Conservation (phyloP, 208 protist genomes). For the Trypanosoma avium region DNA sequence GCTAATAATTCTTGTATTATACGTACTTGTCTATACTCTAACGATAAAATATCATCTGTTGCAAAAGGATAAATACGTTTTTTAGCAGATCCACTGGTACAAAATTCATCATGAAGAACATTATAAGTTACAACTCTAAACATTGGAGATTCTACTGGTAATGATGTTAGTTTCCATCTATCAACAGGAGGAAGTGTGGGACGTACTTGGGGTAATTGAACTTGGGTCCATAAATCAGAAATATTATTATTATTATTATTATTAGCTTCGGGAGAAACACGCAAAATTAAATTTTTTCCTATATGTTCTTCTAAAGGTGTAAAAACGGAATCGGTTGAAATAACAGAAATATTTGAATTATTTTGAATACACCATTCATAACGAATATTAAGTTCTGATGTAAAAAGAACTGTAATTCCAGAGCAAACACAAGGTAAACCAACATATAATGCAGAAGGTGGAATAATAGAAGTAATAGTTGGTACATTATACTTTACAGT, state of each 20-base stretch:
- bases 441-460: constrained; percentile 58
- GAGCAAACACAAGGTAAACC: constrained; percentile 74
- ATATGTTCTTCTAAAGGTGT: constrained; percentile 49
- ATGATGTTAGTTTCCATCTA: constrained; percentile 58
- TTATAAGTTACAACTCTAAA: constrained; percentile 92
- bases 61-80: constrained; percentile 87
- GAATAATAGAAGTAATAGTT: constrained; percentile 62
- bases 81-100: constrained; percentile 53
- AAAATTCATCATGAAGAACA: constrained; percentile 89
- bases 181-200: constrained; percentile 42
- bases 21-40: constrained; percentile 69
- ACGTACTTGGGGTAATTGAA: constrained; percentile 52
- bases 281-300: constrained; percentile 55
- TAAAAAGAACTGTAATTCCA: constrained; percentile 57
- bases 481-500: constrained; percentile 73
- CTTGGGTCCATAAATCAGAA: constrained; percentile 61
- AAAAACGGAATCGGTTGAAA: constrained; percentile 53
- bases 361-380: constrained; percentile 72
- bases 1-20: constrained; percentile 84
- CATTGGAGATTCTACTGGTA: constrained; percentile 31
- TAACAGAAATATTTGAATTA: constrained; percentile 22
- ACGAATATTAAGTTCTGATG: constrained; percentile 30
- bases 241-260: too few species aligned
- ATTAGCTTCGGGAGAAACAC: constrained; percentile 47
- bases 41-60: constrained; percentile 64